Percentiles rank a stretch among this genome's conserved stretches.
Evolutionary conservation across 768 basidiomycete genomes (phyloP).

Genomic region (Paxillus involutus): DNA sequence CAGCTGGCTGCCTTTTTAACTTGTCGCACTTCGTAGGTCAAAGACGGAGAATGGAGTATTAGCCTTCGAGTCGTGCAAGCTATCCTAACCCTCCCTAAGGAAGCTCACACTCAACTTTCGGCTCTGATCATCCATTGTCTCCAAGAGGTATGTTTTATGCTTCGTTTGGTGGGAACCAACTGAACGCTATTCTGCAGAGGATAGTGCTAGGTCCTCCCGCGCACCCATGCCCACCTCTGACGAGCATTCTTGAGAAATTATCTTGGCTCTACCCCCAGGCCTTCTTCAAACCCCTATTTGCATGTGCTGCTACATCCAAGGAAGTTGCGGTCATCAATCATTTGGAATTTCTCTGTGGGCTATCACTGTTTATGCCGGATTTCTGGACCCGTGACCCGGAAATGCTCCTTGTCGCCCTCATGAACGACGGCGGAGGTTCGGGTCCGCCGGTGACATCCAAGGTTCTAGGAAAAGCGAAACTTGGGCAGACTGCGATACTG

Average conservation of each 20-base stretch:
- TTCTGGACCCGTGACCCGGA: constrained; percentile 71
- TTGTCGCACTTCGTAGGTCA: constrained; percentile 29
- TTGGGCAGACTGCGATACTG: constrained; percentile 63
- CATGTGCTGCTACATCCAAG: constrained; percentile 64
- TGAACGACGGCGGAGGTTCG: constrained; percentile 43
- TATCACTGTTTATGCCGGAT: constrained; percentile 56
- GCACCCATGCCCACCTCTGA: constrained; percentile 44
- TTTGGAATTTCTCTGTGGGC: constrained; percentile 50
- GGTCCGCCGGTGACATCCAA: constrained; percentile 13
- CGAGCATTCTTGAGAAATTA: constrained; percentile 49
- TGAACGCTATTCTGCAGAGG: constrained; percentile 39
- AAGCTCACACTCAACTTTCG: constrained; percentile 42
- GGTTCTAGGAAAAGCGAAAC: constrained; percentile 48
- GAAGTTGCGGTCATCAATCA: constrained; percentile 60
- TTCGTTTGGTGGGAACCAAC: background rate
- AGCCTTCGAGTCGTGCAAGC: constrained; percentile 41
- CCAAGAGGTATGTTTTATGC: constrained; percentile 43
- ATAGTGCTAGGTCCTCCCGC: constrained; percentile 54
- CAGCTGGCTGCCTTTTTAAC: background rate
- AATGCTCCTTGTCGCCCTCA: constrained; percentile 71
- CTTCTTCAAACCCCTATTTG: constrained; percentile 73
- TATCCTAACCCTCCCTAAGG: constrained; percentile 49
- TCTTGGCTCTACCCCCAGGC: constrained; percentile 55
- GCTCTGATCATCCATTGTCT: constrained; percentile 44
- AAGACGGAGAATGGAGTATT: constrained; percentile 41